These are phyloP conservation scores for Reutealis trisperma DNA, from an alignment of 345 rosid genomes.

Conservation along the genomic window DNA sequence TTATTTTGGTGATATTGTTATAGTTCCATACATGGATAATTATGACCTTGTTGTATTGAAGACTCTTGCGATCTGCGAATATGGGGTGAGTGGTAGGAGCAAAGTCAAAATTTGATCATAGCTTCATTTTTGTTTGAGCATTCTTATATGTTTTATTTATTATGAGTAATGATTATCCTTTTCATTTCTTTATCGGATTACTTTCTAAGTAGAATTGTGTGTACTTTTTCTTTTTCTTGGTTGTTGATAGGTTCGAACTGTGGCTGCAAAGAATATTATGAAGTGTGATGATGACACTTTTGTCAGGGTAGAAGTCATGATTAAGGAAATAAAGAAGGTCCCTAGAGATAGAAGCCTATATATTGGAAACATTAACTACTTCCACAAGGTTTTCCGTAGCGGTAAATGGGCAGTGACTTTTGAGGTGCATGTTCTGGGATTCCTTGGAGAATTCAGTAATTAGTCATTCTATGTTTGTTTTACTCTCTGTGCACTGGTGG, in stretches of 20 bases:
- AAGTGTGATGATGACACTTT: slow-evolving; percentile 96
- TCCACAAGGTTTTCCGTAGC: slow-evolving; percentile 78
- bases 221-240: neutral
- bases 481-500: too few species aligned
- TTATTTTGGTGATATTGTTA: slow-evolving; percentile 77
- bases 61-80: slow-evolving; percentile 94
- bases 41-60: slow-evolving; percentile 93
- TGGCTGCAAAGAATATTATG: slow-evolving; percentile 74
- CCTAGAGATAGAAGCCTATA: slow-evolving; percentile 62
- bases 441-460: neutral
- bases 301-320: slow-evolving; percentile 67
- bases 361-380: slow-evolving; percentile 82
- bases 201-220: neutral
- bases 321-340: slow-evolving; percentile 62
- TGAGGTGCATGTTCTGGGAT: slow-evolving; percentile 53
- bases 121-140: neutral
- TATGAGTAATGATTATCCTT: neutral
- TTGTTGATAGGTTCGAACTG: slow-evolving; percentile 46
- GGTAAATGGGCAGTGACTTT: slow-evolving; percentile 98
- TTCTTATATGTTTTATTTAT: neutral
- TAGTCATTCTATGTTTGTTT: slow-evolving; percentile 2
- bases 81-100: slow-evolving; percentile 65
- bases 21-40: slow-evolving; percentile 92
- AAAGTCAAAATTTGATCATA: neutral
- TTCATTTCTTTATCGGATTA: slow-evolving; percentile 4